Conservation (phyloP, 177 flowering plant species). For the Vitis hybrid region DNA sequence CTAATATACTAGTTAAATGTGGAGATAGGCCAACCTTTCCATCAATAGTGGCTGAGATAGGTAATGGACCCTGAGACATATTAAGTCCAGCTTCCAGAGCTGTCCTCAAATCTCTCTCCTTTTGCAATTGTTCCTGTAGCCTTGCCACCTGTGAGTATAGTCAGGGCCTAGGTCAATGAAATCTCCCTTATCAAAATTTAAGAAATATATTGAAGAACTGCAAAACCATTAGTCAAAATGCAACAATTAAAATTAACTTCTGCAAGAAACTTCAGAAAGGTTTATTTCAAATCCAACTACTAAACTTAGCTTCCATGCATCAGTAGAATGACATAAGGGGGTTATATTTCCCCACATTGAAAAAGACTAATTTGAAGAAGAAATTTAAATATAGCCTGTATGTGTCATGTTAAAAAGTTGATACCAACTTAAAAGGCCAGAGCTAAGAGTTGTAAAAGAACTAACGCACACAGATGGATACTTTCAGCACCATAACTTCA, state of each 20-base stretch:
- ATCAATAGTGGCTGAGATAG: slow-evolving; percentile 40
- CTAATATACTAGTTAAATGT: not conserved
- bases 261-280: not conserved
- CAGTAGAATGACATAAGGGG: not conserved
- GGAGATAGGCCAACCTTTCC: slow-evolving; percentile 53
- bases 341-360: not conserved
- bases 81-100: slow-evolving; percentile 68
- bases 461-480: too few species aligned
- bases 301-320: not conserved
- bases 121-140: slow-evolving; percentile 72
- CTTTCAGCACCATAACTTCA: too few species aligned
- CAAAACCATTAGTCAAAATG: too few species aligned
- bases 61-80: slow-evolving; percentile 25
- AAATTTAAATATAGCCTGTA: too few species aligned
- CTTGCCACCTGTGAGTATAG: slow-evolving; percentile 56
- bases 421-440: too few species aligned
- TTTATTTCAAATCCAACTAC: not conserved
- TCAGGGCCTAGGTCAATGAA: not conserved
- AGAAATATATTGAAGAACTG: not conserved
- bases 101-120: slow-evolving; percentile 64
- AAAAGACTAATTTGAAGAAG: too few species aligned
- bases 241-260: too few species aligned
- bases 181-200: not conserved
- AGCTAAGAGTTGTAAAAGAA: too few species aligned
- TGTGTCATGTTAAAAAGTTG: too few species aligned